These are phyloP conservation scores for Sphaerostilbella broomeana DNA, from an alignment of 2,329 filamentous ascomycete species.

Conservation along the genomic window DNA sequence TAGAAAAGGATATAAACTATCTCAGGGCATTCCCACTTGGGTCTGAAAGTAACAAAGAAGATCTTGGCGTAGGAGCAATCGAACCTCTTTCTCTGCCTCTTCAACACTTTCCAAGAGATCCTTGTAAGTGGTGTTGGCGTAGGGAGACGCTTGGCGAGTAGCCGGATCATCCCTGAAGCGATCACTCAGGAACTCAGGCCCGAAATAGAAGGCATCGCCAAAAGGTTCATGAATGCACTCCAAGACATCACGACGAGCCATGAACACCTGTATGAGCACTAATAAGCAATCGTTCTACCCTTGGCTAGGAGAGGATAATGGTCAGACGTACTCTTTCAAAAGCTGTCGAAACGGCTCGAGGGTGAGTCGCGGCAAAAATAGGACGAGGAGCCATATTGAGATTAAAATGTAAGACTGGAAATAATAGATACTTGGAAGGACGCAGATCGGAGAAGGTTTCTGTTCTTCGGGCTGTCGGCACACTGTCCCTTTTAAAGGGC, in stretches of 20 bases:
- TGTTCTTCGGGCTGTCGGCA: too few species aligned
- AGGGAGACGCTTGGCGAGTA: slow-evolving; percentile 55
- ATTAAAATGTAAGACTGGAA: background rate
- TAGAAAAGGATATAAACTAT: too few species aligned
- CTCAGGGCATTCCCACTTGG: background rate
- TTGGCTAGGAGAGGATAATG: background rate
- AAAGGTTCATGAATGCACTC: slow-evolving; percentile 92
- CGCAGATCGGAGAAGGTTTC: too few species aligned
- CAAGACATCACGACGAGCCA: slow-evolving; percentile 79
- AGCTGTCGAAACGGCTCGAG: slow-evolving; percentile 89
- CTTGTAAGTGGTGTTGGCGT: slow-evolving; percentile 62
- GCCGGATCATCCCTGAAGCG: slow-evolving; percentile 67
- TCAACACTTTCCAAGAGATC: slow-evolving; percentile 73
- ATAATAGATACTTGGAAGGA: background rate
- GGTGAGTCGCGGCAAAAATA: slow-evolving; percentile 91
- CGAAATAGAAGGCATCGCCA: slow-evolving; percentile 93
- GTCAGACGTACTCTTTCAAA: slow-evolving; percentile 73
- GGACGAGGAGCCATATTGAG: slow-evolving; percentile 57
- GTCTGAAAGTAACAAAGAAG: too few species aligned
- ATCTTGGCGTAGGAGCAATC: too few species aligned
- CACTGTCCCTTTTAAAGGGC: too few species aligned
- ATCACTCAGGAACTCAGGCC: slow-evolving; percentile 76
- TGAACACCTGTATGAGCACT: slow-evolving; percentile 84
- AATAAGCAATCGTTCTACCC: too few species aligned
- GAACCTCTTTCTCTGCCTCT: slow-evolving; percentile 66